A percentile compares a stretch with the other conserved stretches of the same genome.
These are phyloP conservation scores for Neurospora sublineolata DNA, from an alignment of 495 filamentous ascomycete species.

Conservation along the genomic window DNA sequence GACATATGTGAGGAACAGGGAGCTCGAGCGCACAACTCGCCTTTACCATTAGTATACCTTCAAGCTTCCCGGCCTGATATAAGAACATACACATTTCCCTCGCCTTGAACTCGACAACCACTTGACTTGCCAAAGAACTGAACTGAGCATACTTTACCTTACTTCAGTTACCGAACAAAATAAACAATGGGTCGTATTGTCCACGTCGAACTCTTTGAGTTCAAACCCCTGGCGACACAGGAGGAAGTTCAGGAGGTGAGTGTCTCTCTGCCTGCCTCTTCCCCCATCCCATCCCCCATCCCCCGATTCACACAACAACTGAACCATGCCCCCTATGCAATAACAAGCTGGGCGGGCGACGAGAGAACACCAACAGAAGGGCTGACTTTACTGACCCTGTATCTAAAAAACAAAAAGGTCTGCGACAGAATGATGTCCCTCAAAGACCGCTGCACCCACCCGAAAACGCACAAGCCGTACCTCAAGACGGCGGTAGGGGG, in stretches of 20 bases:
- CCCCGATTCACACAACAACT: no score
- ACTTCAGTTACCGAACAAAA: background rate
- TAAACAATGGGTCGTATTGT: constrained; percentile 3
- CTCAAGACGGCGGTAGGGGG: constrained; percentile 47
- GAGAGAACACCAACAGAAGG: no score
- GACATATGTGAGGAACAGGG: background rate
- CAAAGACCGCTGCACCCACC: constrained; percentile 36
- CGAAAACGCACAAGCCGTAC: constrained; percentile 41
- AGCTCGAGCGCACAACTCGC: background rate
- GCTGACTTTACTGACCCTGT: no score
- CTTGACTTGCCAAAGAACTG: background rate
- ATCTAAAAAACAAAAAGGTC: constrained; percentile 11
- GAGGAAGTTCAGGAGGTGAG: constrained; percentile 5
- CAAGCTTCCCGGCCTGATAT: background rate
- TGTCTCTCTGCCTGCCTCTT: background rate
- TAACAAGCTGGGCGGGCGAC: no score
- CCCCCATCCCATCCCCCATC: background rate
- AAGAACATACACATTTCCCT: background rate
- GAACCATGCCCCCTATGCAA: no score
- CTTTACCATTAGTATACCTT: background rate
- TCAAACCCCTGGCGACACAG: constrained; percentile 5
- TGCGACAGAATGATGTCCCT: constrained; percentile 22
- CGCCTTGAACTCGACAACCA: background rate
- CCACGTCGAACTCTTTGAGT: constrained; percentile 2
- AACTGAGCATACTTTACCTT: background rate